These are phyloP conservation scores for Capsicum chinense DNA, from an alignment of 257 asterid genomes.

Conservation along the genomic window DNA sequence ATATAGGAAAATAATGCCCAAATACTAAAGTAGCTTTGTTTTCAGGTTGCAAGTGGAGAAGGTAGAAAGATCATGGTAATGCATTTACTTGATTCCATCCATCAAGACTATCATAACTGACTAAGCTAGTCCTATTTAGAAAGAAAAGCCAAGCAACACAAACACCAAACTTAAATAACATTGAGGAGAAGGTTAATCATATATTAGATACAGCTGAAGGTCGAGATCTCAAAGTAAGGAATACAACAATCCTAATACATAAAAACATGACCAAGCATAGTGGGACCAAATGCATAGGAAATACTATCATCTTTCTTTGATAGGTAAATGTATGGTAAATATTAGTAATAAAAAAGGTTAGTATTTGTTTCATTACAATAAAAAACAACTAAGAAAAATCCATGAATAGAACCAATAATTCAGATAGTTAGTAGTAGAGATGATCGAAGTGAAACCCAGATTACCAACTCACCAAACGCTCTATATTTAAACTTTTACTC, in stretches of 20 bases:
- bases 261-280: not conserved
- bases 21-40: not conserved
- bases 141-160: too few relatives aligned
- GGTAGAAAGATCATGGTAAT: conserved; percentile 1
- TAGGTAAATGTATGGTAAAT: too few relatives aligned
- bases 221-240: not conserved
- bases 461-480: not conserved
- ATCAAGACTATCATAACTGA: not conserved
- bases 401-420: not conserved
- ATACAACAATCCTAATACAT: not conserved
- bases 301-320: too few relatives aligned
- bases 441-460: not conserved
- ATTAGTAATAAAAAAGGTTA: not conserved
- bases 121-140: not conserved
- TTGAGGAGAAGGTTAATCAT: too few relatives aligned
- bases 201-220: too few relatives aligned
- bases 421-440: not conserved
- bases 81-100: not conserved
- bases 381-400: not conserved
- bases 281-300: not conserved
- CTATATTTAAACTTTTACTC: not conserved
- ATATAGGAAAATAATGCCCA: not conserved
- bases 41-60: not conserved
- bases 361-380: not conserved
- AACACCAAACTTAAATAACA: too few relatives aligned